Evolutionary conservation across 768 basidiomycete species (phyloP), one percentile per base, ranked within the genome.

Genomic region (Paxillus rubicundulus): DNA sequence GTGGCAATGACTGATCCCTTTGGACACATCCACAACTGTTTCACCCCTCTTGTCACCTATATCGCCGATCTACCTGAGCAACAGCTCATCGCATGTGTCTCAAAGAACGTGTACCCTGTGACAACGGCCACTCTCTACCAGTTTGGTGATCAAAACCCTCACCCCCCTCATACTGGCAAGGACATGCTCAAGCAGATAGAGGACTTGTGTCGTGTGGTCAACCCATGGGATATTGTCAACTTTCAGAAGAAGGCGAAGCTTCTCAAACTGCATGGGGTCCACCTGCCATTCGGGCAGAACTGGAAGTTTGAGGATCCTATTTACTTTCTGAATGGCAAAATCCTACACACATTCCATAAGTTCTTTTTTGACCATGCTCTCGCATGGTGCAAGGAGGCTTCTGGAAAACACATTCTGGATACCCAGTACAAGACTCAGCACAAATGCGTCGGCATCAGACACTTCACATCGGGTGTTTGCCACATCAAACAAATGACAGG

Each of bases 401-500:
- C n/a, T n/a, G n/a, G n/a, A n/a, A n/a, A n/a, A n/a, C n/a, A n/a
- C n/a, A n/a, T n/a, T n/a, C n/a, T n/a, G n/a, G n/a, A n/a, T n/a
- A n/a, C n/a, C n/a, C n/a, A n/a, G n/a, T n/a, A n/a, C n/a, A n/a
- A n/a, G n/a, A n/a, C n/a, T n/a, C n/a, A n/a, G n/a, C n/a, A n/a
- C n/a, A n/a, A n/a, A n/a, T n/a, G n/a, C n/a, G n/a, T n/a, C n/a
- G n/a, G n/a, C n/a, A n/a, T n/a, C n/a, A n/a, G n/a, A n/a, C n/a
- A n/a, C n/a, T n/a, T n/a, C n/a, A n/a, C n/a, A n/a, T n/a, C n/a
- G n/a, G n/a, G n/a, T n/a, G n/a, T n/a, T 4, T 73, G 69, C 8
- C 58, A 60, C 8, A 37, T 75, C 21, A 73, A 73, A 36, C 75
- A 77, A 53, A 70, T 74, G 20, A 76, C 77, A 2, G 73, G 74